These are phyloP conservation scores for Tricholoma bakamatsutake DNA, from an alignment of 768 basidiomycete species.

Conservation along the genomic window DNA sequence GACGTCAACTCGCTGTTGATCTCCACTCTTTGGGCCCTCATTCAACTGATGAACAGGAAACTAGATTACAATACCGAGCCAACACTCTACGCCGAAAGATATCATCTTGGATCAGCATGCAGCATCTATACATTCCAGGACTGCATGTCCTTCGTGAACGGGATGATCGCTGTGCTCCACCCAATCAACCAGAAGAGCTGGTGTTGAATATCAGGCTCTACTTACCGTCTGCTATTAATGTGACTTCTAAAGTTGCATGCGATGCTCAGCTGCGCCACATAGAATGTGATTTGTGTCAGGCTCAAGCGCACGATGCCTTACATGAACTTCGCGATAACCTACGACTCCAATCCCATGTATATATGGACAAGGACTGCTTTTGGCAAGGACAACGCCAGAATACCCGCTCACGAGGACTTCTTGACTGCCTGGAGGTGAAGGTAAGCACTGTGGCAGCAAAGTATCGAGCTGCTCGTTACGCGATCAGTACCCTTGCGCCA, in stretches of 20 bases:
- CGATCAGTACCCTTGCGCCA: slow-evolving; percentile 1
- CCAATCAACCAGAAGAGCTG: background rate
- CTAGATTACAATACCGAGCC: background rate
- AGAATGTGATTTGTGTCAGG: slow-evolving; percentile 8
- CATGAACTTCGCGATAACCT: slow-evolving; percentile 8
- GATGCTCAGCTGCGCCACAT: background rate
- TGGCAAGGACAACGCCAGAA: slow-evolving; percentile 10
- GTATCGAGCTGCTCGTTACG: slow-evolving; percentile 5
- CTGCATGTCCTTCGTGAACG: background rate
- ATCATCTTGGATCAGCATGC: background rate
- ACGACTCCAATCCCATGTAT: slow-evolving; percentile 5
- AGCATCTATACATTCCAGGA: slow-evolving; percentile 1
- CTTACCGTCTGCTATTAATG: background rate
- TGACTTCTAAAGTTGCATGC: background rate
- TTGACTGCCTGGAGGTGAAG: slow-evolving; percentile 4
- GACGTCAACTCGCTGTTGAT: background rate
- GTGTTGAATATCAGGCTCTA: background rate
- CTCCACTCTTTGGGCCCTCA: background rate
- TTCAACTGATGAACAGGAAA: slow-evolving; percentile 4
- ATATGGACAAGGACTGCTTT: slow-evolving; percentile 10
- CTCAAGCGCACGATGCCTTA: slow-evolving; percentile 12
- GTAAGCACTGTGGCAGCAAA: slow-evolving; percentile 2
- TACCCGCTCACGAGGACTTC: slow-evolving; percentile 6
- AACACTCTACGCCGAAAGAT: background rate
- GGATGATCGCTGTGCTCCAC: background rate